A percentile compares a stretch with the other conserved stretches of the same genome.
Evolutionary conservation across 352 stramenopile species (phyloP).

Genomic region (Pythium biforme): DNA sequence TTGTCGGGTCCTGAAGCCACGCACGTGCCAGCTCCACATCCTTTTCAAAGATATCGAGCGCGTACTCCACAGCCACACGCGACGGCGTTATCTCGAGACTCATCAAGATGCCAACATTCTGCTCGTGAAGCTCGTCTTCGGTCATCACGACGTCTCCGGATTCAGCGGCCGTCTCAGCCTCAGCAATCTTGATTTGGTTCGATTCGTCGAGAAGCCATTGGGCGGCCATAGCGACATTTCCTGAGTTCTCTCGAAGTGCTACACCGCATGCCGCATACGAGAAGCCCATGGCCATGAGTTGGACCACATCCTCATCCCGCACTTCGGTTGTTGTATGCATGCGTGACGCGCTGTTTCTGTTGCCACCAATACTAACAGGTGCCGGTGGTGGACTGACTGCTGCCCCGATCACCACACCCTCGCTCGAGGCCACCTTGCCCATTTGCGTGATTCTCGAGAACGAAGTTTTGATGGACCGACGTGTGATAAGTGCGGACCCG

Average conservation of each 20-base stretch:
- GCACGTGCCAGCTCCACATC: constrained; percentile 60
- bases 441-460: constrained; percentile 55
- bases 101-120: constrained; percentile 73
- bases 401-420: constrained; percentile 18
- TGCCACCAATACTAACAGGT: constrained; percentile 24
- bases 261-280: constrained; percentile 79
- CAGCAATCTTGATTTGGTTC: constrained; percentile 70
- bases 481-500: constrained; percentile 47
- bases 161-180: constrained; percentile 54
- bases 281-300: constrained; percentile 89
- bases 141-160: constrained; percentile 51
- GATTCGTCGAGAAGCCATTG: constrained; percentile 82
- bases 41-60: constrained; percentile 60
- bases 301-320: constrained; percentile 79
- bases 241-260: constrained; percentile 62
- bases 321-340: constrained; percentile 34
- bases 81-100: constrained; percentile 54
- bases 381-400: constrained; percentile 47
- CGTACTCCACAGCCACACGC: constrained; percentile 57
- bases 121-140: constrained; percentile 60
- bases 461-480: constrained; percentile 65
- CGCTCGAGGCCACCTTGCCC: constrained; percentile 27
- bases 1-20: constrained; percentile 63
- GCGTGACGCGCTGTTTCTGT: constrained; percentile 3
- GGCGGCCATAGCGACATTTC: constrained; percentile 69